Conservation (phyloP, 1,139 yeast species). For the Zhuliangozyma parablackwelliae region DNA sequence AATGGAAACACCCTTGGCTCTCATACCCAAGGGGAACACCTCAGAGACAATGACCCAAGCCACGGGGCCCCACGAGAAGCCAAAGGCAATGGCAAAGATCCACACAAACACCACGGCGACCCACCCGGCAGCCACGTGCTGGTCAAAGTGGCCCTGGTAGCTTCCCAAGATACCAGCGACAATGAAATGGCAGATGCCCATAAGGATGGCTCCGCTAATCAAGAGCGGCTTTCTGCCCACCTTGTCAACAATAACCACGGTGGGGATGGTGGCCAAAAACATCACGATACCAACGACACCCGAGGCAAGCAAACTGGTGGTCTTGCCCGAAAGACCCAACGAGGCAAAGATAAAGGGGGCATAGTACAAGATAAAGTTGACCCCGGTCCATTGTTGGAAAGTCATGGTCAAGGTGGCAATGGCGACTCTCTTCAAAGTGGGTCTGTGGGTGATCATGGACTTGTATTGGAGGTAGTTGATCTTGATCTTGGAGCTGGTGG, state of each 20-base stretch:
- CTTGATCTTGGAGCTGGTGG: slow-evolving; percentile 8
- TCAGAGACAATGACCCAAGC: slow-evolving; percentile 20
- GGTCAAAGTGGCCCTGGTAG: slow-evolving; percentile 11
- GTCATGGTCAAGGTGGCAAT: slow-evolving; percentile 63
- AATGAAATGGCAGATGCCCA: slow-evolving; percentile 11
- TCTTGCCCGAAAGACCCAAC: slow-evolving; percentile 14
- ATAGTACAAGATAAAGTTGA: slow-evolving; percentile 68
- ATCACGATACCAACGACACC: slow-evolving; percentile 54
- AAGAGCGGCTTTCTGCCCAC: slow-evolving; percentile 12
- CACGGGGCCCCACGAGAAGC: slow-evolving; percentile 29
- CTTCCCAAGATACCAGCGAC: slow-evolving; percentile 58
- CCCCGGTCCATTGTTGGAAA: slow-evolving; percentile 68
- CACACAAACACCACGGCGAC: slow-evolving; percentile 40
- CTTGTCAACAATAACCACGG: slow-evolving; percentile 25
- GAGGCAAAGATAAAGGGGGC: slow-evolving; percentile 32
- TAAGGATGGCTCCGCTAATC: slow-evolving; percentile 10
- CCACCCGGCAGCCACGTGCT: slow-evolving; percentile 27
- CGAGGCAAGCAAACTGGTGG: slow-evolving; percentile 29
- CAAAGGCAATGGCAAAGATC: slow-evolving; percentile 25
- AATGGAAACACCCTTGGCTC: slow-evolving; percentile 29
- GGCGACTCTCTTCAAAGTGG: slow-evolving; percentile 38
- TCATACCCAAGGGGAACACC: slow-evolving; percentile 20
- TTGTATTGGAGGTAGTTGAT: slow-evolving; percentile 12
- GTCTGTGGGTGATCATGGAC: slow-evolving; percentile 13
- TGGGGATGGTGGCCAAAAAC: slow-evolving; percentile 25